phyloP scores from a whole-genome alignment of 2,329 filamentous ascomycete genomes.

The Cladosporium cucumerinum region DNA sequence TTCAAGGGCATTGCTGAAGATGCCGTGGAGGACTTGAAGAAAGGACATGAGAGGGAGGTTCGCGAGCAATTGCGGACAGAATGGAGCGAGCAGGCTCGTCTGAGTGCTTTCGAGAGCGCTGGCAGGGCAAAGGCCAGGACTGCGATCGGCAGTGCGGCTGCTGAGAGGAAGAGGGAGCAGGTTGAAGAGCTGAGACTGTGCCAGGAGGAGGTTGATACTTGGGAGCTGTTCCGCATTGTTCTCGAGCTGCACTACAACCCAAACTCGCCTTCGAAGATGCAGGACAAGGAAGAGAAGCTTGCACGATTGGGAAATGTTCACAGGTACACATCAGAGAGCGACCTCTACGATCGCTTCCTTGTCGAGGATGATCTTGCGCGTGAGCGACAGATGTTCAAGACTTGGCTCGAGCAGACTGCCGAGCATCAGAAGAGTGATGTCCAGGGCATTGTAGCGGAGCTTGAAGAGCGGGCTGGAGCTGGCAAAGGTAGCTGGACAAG shows the following conservation, averaged over 20 bases:
- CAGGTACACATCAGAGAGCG: slow-evolving; percentile 57
- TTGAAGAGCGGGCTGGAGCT: slow-evolving; percentile 64
- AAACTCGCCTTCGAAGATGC: slow-evolving; percentile 31
- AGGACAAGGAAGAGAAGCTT: slow-evolving; percentile 35
- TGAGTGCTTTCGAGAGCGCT: slow-evolving; percentile 30
- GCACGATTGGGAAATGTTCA: slow-evolving; percentile 33
- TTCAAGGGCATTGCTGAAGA: slow-evolving; percentile 52
- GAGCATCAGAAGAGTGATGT: slow-evolving; percentile 66
- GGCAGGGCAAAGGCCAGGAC: slow-evolving; percentile 27
- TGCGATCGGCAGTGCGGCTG: slow-evolving; percentile 19
- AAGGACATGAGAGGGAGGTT: slow-evolving; percentile 37
- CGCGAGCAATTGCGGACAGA: slow-evolving; percentile 41
- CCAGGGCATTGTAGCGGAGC: slow-evolving; percentile 69
- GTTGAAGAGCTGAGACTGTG: slow-evolving; percentile 24
- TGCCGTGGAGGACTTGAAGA: slow-evolving; percentile 46
- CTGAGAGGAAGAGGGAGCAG: slow-evolving; percentile 33
- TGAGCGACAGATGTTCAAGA: slow-evolving; percentile 75
- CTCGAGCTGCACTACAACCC: slow-evolving; percentile 62
- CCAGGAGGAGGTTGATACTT: slow-evolving; percentile 75
- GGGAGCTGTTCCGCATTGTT: slow-evolving; percentile 77
- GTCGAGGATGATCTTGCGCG: slow-evolving; percentile 67
- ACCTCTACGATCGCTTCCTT: slow-evolving; percentile 72
- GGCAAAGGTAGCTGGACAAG: slow-evolving; percentile 74
- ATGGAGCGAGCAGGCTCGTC: slow-evolving; percentile 28
- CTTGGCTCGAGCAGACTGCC: slow-evolving; percentile 81